A percentile compares a stretch with the other conserved stretches of the same genome.
phyloP scores from a whole-genome alignment of 306 rosid genomes.

The Benincasa hispida region DNA sequence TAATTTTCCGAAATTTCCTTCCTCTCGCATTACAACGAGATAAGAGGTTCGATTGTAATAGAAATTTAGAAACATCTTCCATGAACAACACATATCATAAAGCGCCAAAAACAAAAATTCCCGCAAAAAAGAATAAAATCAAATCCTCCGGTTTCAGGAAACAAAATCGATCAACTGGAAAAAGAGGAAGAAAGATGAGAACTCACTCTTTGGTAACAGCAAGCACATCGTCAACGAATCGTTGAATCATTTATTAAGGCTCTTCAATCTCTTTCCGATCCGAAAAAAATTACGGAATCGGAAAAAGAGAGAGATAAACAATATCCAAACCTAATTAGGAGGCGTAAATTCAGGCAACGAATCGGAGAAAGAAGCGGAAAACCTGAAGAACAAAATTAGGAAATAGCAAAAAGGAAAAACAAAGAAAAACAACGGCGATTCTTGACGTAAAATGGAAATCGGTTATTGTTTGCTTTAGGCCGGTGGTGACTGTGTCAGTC shows the following conservation, averaged over 20 bases:
- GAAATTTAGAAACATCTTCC: not conserved
- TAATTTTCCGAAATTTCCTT: not conserved
- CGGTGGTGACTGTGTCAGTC: not conserved
- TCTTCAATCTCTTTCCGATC: not conserved
- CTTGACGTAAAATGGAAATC: slow-evolving; percentile 4
- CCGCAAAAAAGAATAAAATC: not conserved
- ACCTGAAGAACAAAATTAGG: not conserved
- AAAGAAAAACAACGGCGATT: slow-evolving; percentile 10
- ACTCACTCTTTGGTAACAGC: slow-evolving; percentile 79
- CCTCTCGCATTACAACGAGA: not conserved
- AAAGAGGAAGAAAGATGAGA: not conserved
- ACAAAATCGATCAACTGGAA: not conserved
- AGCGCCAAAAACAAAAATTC: not conserved
- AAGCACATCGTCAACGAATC: slow-evolving; percentile 48
- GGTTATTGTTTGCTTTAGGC: not conserved
- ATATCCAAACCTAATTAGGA: not conserved
- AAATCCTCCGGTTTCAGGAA: not conserved
- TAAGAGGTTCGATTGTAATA: not conserved
- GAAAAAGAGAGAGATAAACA: not conserved
- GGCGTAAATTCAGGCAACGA: not conserved
- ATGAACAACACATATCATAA: not conserved
- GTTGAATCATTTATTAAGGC: slow-evolving; percentile 35
- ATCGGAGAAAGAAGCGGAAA: slow-evolving; percentile 1
- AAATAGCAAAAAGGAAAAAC: not conserved
- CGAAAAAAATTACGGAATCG: slow-evolving; percentile 3